phyloP scores from a whole-genome alignment of 2,329 filamentous ascomycete species.

The Aspergillus amoenus region DNA sequence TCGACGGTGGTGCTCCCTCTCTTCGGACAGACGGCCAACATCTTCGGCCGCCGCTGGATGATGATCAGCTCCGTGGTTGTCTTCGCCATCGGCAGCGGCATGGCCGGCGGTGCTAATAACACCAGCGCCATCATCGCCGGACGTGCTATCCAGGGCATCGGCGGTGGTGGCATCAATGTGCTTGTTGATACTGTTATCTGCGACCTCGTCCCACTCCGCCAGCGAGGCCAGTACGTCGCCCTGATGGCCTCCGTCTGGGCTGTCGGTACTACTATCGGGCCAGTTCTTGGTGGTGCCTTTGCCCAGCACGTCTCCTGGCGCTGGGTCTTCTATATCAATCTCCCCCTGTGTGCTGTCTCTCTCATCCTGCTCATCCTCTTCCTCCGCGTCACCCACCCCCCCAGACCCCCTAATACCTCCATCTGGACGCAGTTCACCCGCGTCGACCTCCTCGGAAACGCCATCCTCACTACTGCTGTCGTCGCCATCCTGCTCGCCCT shows the following conservation, averaged over 20 bases:
- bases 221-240: conserved; percentile 26
- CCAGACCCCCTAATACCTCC: background rate
- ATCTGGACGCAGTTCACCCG: background rate
- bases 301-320: conserved; percentile 23
- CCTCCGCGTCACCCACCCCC: background rate
- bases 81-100: conserved; percentile 44
- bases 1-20: background rate
- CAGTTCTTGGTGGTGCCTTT: conserved; percentile 31
- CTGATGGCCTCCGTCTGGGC: conserved; percentile 24
- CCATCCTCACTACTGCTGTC: conserved; percentile 14
- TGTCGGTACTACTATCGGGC: conserved; percentile 23
- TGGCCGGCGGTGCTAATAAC: conserved; percentile 33
- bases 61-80: conserved; percentile 40
- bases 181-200: conserved; percentile 41
- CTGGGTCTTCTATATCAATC: conserved; percentile 32
- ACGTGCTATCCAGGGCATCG: conserved; percentile 43
- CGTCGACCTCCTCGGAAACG: conserved; percentile 17
- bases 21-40: conserved; percentile 8
- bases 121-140: conserved; percentile 36
- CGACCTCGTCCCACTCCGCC: conserved; percentile 37
- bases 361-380: conserved; percentile 12
- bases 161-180: conserved; percentile 42
- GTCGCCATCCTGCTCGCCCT: conserved; percentile 16
- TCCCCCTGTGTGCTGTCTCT: conserved; percentile 24
- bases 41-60: conserved; percentile 45